Evolutionary conservation across 768 basidiomycete genomes (phyloP).

Genomic region (Lactarius sp.): DNA sequence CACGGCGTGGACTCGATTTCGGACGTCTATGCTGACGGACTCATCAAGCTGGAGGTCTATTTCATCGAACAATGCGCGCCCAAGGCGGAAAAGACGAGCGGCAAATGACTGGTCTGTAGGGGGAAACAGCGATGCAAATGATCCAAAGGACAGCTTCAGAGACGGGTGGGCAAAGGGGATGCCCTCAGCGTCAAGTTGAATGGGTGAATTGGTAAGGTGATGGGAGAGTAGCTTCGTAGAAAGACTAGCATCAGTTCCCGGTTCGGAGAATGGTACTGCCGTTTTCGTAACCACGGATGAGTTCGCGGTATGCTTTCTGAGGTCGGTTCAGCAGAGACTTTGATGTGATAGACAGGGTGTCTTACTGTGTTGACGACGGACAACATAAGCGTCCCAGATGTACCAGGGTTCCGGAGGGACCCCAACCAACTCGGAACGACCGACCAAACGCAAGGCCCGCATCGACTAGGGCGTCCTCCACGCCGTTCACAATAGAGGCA

Average conservation of each 20-base stretch:
- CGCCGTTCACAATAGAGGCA: slow-evolving; percentile 57
- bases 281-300: slow-evolving; percentile 55
- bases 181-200: slow-evolving; percentile 63
- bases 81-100: slow-evolving; percentile 83
- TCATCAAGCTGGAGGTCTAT: slow-evolving; percentile 60
- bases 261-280: slow-evolving; percentile 38
- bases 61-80: slow-evolving; percentile 82
- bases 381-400: slow-evolving; percentile 73
- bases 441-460: slow-evolving; percentile 82
- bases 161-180: slow-evolving; percentile 67
- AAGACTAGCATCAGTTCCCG: slow-evolving; percentile 36
- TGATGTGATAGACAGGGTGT: background rate
- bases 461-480: slow-evolving; percentile 67
- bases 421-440: slow-evolving; percentile 89
- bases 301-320: slow-evolving; percentile 53
- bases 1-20: slow-evolving; percentile 54
- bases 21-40: slow-evolving; percentile 54
- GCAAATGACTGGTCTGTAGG: slow-evolving; percentile 67
- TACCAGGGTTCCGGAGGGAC: slow-evolving; percentile 69
- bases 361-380: slow-evolving; percentile 51
- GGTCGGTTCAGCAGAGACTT: background rate
- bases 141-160: slow-evolving; percentile 63
- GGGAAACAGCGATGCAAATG: slow-evolving; percentile 69
- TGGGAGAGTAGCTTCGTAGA: slow-evolving; percentile 67
- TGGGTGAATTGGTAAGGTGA: slow-evolving; percentile 68